Conservation (phyloP, 2,329 filamentous ascomycete species). For the Bipolaris oryzae region DNA sequence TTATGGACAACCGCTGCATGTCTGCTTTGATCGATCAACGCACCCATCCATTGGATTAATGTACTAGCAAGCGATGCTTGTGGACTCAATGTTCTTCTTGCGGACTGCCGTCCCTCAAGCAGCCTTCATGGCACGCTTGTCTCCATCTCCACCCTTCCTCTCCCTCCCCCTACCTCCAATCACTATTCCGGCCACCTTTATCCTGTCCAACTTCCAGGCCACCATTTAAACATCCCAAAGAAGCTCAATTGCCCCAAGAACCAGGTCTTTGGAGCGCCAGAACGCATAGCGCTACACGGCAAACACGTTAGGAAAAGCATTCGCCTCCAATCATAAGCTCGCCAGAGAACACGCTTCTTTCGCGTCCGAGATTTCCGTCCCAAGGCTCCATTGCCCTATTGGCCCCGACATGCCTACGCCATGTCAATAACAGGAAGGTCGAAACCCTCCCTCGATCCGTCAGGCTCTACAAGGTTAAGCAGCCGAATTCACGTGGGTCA, state of each 20-base stretch:
- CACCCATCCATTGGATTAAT: too few species aligned
- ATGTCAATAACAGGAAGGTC: slow-evolving; percentile 17
- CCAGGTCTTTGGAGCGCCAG: slow-evolving; percentile 3
- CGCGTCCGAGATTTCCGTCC: neutral
- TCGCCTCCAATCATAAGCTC: slow-evolving; percentile 7
- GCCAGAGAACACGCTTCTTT: slow-evolving; percentile 7
- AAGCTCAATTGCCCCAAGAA: neutral
- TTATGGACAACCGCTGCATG: neutral
- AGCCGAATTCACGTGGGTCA: slow-evolving; percentile 32
- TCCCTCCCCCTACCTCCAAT: too few species aligned
- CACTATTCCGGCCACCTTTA: neutral
- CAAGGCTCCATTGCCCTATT: slow-evolving; percentile 1
- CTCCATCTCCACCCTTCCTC: too few species aligned
- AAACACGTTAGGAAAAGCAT: neutral
- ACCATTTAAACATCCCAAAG: neutral
- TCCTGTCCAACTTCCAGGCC: too few species aligned
- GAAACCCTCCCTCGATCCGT: neutral
- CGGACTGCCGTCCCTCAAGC: too few species aligned
- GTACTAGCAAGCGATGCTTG: too few species aligned
- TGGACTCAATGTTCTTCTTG: too few species aligned
- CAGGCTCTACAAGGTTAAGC: slow-evolving; percentile 11
- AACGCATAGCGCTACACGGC: neutral
- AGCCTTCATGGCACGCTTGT: too few species aligned
- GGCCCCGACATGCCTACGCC: neutral
- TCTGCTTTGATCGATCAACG: too few species aligned